Conservation (phyloP, 2,329 filamentous ascomycete genomes). For the Catunica adiposa region DNA sequence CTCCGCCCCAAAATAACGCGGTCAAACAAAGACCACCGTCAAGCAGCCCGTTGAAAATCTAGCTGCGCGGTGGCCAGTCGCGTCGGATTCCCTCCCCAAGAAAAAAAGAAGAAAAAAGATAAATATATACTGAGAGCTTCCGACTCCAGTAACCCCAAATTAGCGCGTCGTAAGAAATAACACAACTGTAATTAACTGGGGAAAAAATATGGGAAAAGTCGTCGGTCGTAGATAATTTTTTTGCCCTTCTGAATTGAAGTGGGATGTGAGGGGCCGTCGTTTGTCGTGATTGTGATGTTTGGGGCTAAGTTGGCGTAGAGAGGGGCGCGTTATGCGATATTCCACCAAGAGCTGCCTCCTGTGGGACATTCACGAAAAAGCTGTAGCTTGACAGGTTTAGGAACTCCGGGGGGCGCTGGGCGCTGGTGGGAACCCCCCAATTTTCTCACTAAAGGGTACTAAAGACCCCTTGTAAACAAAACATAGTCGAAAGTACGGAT, state of each 20-base stretch:
- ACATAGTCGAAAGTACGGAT: no score
- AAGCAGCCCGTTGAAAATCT: not conserved
- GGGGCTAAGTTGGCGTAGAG: constrained; percentile 10
- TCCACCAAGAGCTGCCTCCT: not conserved
- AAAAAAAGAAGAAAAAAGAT: constrained; percentile 9
- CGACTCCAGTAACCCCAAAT: not conserved
- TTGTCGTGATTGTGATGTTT: constrained; percentile 10
- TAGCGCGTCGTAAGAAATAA: not conserved
- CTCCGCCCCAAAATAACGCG: not conserved
- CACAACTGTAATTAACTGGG: no score
- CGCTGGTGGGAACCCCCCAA: not conserved
- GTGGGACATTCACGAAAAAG: constrained; percentile 3
- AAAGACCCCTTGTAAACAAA: not conserved
- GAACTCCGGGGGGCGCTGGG: not conserved
- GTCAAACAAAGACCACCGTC: constrained; percentile 8
- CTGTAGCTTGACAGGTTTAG: not conserved
- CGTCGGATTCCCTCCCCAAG: constrained; percentile 12
- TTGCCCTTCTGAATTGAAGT: not conserved
- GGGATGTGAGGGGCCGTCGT: not conserved
- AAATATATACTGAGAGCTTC: not conserved
- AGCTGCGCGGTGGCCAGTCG: constrained; percentile 8
- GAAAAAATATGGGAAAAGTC: not conserved
- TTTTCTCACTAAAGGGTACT: not conserved
- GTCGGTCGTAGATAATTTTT: not conserved
- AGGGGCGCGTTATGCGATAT: constrained; percentile 10